Evolutionary conservation across 805 yeast species (phyloP), one percentile per base, ranked within the genome.

Genomic region (Kluyveromyces wickerhamii): DNA sequence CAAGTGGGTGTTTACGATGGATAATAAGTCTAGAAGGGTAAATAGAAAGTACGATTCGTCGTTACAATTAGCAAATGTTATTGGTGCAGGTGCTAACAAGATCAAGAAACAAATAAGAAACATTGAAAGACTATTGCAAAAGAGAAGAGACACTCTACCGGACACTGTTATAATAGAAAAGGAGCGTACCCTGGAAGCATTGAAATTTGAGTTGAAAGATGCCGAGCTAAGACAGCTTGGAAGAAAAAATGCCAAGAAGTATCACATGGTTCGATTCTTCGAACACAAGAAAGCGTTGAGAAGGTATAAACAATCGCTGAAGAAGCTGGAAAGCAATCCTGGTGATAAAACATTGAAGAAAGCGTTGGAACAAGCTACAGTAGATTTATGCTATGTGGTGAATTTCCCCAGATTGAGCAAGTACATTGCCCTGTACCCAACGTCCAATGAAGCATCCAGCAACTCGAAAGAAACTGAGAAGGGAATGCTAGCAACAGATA

Each of bases 201-300:
- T 81, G 41, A 66, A 70, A 33, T 59, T 66, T 4, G 87, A 83
- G 49, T 63, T 82, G 36, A 63, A 63, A 30, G 65, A 65, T 26
- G 71, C 73, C 12, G 66, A 69, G 40, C 41, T 57, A 24, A 59
- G 60, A 20, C 60, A 64, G 30, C 67, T 63, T 44, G 71, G 72
- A 12, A 71, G 67, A 42, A 66, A 70, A 35, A 60, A 66, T 25
- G 74, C 85, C 9, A 71, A 77, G 45, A 83, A 79, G 60, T 92
- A 92, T 56, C 96, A 86, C 54, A 87, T 86, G 88, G 86, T 92
- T 32, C 72, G 89, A 45, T 92, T 92, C 54, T 85, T 92, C 42
- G 97, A 88, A 58, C 75, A 71, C 52, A 85, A 86, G 62, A 88
- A 87, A 67, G 92, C 95, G 1, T 46, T 74, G 17, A 71, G 95